These are phyloP conservation scores for Vickermania spadyakhi DNA, from an alignment of 208 protist species.

Conservation along the genomic window DNA sequence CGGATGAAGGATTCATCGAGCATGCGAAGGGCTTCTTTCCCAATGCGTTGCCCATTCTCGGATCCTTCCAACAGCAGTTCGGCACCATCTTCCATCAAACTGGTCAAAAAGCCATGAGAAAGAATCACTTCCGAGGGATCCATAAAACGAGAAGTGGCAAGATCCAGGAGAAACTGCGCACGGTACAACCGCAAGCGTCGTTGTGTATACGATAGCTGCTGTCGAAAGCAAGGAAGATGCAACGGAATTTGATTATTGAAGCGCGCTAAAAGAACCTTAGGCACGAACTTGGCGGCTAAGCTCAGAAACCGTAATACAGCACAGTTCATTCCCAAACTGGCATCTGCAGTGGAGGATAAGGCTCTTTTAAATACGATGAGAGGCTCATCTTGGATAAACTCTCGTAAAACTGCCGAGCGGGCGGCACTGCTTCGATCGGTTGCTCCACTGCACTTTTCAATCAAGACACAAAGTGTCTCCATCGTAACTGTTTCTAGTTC, in stretches of 20 bases:
- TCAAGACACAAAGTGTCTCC: slow-evolving; percentile 37
- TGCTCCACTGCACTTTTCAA: slow-evolving; percentile 17
- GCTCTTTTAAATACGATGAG: slow-evolving; percentile 36
- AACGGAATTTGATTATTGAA: slow-evolving; percentile 65
- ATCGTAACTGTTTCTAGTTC: slow-evolving; percentile 31
- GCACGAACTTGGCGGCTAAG: slow-evolving; percentile 34
- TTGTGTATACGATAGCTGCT: slow-evolving; percentile 71
- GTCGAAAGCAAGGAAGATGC: slow-evolving; percentile 54
- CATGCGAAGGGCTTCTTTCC: slow-evolving; percentile 32
- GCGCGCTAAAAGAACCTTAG: slow-evolving; percentile 57
- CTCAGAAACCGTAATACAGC: slow-evolving; percentile 59
- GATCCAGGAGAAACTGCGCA: slow-evolving; percentile 54
- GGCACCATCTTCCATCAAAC: slow-evolving; percentile 76
- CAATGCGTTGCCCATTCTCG: slow-evolving; percentile 34
- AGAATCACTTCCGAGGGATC: slow-evolving; percentile 43
- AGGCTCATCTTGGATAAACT: slow-evolving; percentile 52
- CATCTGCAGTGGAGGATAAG: slow-evolving; percentile 42
- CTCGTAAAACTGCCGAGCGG: slow-evolving; percentile 32
- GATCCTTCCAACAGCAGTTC: slow-evolving; percentile 78
- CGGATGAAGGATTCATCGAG: slow-evolving; percentile 61
- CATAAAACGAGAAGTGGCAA: slow-evolving; percentile 33
- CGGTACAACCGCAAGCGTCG: slow-evolving; percentile 58
- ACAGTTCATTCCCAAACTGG: slow-evolving; percentile 21
- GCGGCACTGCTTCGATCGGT: not conserved
- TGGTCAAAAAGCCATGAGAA: slow-evolving; percentile 69